A percentile compares a stretch with the other conserved stretches of the same genome.
Conservation (phyloP, 2,329 filamentous ascomycete species). For the Epichloe elymi region DNA sequence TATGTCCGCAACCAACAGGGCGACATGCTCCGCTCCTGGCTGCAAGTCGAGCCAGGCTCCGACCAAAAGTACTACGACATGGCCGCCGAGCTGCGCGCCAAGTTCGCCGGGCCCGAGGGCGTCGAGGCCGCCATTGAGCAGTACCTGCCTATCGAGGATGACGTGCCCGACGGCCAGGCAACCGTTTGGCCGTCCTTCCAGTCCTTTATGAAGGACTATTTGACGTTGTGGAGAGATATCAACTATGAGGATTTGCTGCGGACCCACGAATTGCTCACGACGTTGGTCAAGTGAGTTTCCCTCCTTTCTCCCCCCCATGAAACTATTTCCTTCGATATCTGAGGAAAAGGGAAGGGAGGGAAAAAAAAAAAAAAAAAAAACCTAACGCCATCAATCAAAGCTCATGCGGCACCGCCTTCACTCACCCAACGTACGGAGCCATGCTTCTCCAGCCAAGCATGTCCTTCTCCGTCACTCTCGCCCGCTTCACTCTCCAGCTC, state of each 20-base stretch:
- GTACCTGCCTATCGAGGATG: conserved; percentile 50
- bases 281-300: conserved; percentile 51
- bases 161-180: conserved; percentile 49
- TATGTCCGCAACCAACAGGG: conserved; percentile 50
- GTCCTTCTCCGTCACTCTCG: conserved; percentile 66
- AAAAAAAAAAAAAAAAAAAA: neutral
- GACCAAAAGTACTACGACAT: conserved; percentile 55
- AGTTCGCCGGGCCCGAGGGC: conserved; percentile 36
- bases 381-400: conserved; percentile 27
- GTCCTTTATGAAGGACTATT: conserved; percentile 68
- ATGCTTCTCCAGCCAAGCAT: conserved; percentile 76
- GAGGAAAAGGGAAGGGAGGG: too few species aligned
- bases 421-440: conserved; percentile 64
- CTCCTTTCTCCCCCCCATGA: neutral
- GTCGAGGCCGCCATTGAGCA: conserved; percentile 52
- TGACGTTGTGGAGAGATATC: conserved; percentile 69
- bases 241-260: conserved; percentile 61
- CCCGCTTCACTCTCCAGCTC: conserved; percentile 70
- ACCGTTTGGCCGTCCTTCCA: conserved; percentile 65
- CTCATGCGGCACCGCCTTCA: conserved; percentile 70
- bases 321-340: too few species aligned
- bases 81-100: conserved; percentile 49
- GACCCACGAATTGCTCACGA: conserved; percentile 62
- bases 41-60: conserved; percentile 62
- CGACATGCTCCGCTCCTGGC: conserved; percentile 50